Conservation (phyloP, 108 stramenopile species). For the Cyclotella distinguenda region DNA sequence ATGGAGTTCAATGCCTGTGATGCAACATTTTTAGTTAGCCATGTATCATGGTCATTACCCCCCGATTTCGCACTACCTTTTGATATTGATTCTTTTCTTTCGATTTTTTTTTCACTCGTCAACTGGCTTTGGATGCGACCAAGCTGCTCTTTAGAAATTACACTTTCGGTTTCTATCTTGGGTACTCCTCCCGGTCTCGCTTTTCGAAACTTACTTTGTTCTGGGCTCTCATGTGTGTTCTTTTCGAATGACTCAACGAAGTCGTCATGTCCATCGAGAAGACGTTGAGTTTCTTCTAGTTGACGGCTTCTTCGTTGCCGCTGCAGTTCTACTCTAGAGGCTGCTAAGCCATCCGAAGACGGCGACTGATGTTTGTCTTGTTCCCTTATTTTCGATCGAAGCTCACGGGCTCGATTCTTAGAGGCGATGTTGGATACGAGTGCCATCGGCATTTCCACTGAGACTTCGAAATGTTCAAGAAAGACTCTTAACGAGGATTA, state of each 20-base stretch:
- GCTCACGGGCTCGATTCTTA: conserved; percentile 35
- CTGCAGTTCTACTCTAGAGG: conserved; percentile 30
- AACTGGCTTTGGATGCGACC: conserved; percentile 14
- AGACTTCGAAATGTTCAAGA: too few relatives aligned
- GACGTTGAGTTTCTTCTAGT: conserved; percentile 40
- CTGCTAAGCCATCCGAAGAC: background rate
- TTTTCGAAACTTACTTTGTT: background rate
- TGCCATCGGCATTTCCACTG: background rate
- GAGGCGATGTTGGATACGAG: background rate
- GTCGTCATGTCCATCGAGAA: conserved; percentile 28
- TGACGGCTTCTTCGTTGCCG: conserved; percentile 35
- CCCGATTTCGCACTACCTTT: background rate
- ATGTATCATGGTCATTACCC: background rate
- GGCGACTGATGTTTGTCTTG: background rate
- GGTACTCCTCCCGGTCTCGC: background rate
- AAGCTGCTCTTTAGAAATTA: conserved; percentile 27
- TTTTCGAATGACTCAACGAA: background rate
- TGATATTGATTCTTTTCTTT: too few relatives aligned
- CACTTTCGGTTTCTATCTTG: background rate
- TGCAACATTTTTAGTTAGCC: background rate
- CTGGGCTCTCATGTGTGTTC: background rate
- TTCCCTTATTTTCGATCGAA: conserved; percentile 34
- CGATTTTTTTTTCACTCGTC: too few relatives aligned
- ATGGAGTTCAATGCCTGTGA: background rate
- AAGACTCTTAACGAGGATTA: background rate